Evolutionary conservation across 2,329 filamentous ascomycete genomes (phyloP).

Genomic region (Penicillium sp.): DNA sequence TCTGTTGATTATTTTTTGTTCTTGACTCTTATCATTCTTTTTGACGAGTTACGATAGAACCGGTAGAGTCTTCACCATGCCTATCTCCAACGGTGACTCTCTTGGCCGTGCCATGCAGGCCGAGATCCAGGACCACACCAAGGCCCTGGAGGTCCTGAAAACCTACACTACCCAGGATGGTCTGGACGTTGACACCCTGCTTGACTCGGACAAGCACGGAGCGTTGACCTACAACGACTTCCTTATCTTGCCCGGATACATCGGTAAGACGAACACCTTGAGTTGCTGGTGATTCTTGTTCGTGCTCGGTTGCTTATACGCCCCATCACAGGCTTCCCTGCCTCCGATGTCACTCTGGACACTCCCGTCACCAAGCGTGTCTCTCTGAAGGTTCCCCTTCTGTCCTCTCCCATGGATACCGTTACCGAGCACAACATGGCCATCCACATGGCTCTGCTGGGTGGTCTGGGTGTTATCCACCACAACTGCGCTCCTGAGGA

Average conservation of each 20-base stretch:
- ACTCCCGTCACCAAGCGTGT: conserved; percentile 92
- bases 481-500: conserved; percentile 98
- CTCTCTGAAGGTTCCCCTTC: conserved; percentile 87
- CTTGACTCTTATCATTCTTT: conserved; percentile 25
- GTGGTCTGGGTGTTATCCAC: conserved; percentile 72
- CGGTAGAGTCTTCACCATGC: conserved; percentile 53
- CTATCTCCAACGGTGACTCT: conserved; percentile 57
- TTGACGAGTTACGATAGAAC: too few relatives aligned
- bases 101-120: conserved; percentile 42
- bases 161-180: conserved; percentile 75
- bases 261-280: conserved; percentile 55
- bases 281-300: too few relatives aligned
- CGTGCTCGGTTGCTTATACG: too few relatives aligned
- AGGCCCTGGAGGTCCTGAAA: conserved; percentile 70
- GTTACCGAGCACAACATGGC: conserved; percentile 99
- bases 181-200: conserved; percentile 72
- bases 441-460: conserved; percentile 64
- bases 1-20: conserved; percentile 37
- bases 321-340: conserved; percentile 63
- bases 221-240: conserved; percentile 99
- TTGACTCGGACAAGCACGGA: conserved; percentile 84
- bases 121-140: conserved; percentile 62
- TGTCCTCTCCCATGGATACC: conserved; percentile 98
- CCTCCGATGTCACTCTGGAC: conserved; percentile 77
- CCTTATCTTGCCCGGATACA: conserved; percentile 89